Conservation (phyloP, 1,284 basidiomycete species). For the Golubevia pallescens region DNA sequence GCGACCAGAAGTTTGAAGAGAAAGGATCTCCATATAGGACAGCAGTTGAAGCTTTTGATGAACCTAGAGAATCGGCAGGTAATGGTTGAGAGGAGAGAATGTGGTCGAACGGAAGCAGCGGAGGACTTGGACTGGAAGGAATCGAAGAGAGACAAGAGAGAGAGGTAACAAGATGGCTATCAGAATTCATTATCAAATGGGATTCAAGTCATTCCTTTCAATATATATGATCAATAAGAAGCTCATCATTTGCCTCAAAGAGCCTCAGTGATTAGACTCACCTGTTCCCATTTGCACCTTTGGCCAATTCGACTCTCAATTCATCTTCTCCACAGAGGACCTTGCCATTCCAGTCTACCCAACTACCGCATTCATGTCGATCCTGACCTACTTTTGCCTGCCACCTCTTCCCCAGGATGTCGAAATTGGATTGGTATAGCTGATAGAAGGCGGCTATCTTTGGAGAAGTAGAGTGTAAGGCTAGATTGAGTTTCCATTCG, state of each 20-base stretch:
- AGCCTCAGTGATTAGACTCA: neutral
- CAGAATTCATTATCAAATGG: too few relatives aligned
- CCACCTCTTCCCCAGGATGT: slow-evolving; percentile 14
- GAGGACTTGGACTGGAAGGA: neutral
- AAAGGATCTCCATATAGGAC: slow-evolving; percentile 52
- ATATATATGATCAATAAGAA: too few relatives aligned
- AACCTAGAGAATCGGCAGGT: neutral
- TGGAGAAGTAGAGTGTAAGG: slow-evolving; percentile 38
- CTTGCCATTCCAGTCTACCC: slow-evolving; percentile 25
- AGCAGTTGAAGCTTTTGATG: slow-evolving; percentile 5
- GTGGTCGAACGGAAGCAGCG: slow-evolving; percentile 27
- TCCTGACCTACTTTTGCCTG: neutral
- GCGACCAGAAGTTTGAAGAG: slow-evolving; percentile 33
- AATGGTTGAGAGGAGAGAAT: slow-evolving; percentile 7
- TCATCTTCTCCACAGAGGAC: slow-evolving; percentile 36
- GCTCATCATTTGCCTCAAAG: too few relatives aligned
- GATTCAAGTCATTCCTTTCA: too few relatives aligned
- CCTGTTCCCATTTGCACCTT: neutral
- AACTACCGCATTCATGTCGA: slow-evolving; percentile 27
- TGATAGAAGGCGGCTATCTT: slow-evolving; percentile 50
- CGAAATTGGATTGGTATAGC: slow-evolving; percentile 25
- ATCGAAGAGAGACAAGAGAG: too few relatives aligned
- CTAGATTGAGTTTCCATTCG: slow-evolving; percentile 34
- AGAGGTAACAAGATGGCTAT: too few relatives aligned
- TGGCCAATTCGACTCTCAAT: slow-evolving; percentile 12